Conservation (phyloP, 2,329 filamentous ascomycete genomes). For the Penicillium oxalicum region DNA sequence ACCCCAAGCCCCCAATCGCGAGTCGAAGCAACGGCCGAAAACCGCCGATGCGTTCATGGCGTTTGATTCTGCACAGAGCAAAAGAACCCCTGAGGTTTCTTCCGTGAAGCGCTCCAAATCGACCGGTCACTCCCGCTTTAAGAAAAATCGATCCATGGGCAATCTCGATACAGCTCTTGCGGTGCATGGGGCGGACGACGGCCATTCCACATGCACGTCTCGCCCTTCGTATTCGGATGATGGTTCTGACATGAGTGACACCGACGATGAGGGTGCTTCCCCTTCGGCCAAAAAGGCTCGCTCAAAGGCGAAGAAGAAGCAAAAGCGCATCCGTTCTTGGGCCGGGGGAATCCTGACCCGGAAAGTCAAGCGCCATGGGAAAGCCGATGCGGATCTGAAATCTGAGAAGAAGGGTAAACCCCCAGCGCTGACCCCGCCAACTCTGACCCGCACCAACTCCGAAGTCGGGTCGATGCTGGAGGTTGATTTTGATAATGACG, state of each 20-base stretch:
- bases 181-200: slow-evolving; percentile 16
- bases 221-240: slow-evolving; percentile 26
- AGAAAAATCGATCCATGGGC: slow-evolving; percentile 28
- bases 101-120: slow-evolving; percentile 38
- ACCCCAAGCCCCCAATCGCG: slow-evolving; percentile 17
- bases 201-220: slow-evolving; percentile 18
- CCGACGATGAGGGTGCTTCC: slow-evolving; percentile 19
- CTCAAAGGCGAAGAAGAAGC: slow-evolving; percentile 45
- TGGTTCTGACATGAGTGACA: slow-evolving; percentile 29
- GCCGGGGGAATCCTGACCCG: slow-evolving; percentile 48
- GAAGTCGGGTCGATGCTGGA: slow-evolving; percentile 40
- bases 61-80: slow-evolving; percentile 20
- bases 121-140: slow-evolving; percentile 29
- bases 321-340: slow-evolving; percentile 68
- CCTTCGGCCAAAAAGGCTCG: slow-evolving; percentile 27
- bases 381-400: slow-evolving; percentile 35
- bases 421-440: slow-evolving; percentile 39
- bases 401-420: slow-evolving; percentile 8
- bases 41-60: slow-evolving; percentile 40
- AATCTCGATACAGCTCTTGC: slow-evolving; percentile 23
- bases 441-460: slow-evolving; percentile 36
- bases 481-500: slow-evolving; percentile 46
- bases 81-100: slow-evolving; percentile 14
- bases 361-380: slow-evolving; percentile 40
- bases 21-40: slow-evolving; percentile 34